Conservation (phyloP, 495 filamentous ascomycete species). For the Thermothielavioides terrestris region DNA sequence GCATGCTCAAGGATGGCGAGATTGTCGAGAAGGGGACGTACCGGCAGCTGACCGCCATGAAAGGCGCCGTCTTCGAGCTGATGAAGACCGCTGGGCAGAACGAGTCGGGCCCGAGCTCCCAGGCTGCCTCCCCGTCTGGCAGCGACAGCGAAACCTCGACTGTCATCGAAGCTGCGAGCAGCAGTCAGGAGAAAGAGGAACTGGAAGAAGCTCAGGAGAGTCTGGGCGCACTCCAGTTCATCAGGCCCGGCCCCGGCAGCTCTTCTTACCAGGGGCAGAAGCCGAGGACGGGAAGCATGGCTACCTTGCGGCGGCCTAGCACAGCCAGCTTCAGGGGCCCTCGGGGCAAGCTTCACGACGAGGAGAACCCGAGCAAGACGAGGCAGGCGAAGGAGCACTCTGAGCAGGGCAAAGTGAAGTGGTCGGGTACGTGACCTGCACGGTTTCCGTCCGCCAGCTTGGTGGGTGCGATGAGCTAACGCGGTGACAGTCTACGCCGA, state of each 20-base stretch:
- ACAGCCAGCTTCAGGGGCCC: slow-evolving; percentile 83
- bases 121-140: slow-evolving; percentile 22
- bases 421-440: slow-evolving; percentile 46
- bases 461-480: too few species aligned
- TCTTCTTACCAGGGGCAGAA: slow-evolving; percentile 28
- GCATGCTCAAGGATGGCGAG: slow-evolving; percentile 69
- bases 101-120: slow-evolving; percentile 30
- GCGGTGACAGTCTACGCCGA: slow-evolving; percentile 55
- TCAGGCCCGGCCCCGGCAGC: slow-evolving; percentile 44
- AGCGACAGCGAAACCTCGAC: slow-evolving; percentile 53
- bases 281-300: slow-evolving; percentile 58
- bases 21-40: slow-evolving; percentile 85
- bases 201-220: slow-evolving; percentile 66
- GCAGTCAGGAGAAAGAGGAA: slow-evolving; percentile 44
- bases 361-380: slow-evolving; percentile 69
- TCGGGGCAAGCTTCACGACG: slow-evolving; percentile 71
- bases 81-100: slow-evolving; percentile 64
- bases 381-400: slow-evolving; percentile 77
- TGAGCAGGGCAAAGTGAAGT: slow-evolving; percentile 96
- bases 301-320: slow-evolving; percentile 79
- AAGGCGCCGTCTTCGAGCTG: slow-evolving; percentile 77
- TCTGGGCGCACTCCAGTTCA: slow-evolving; percentile 60
- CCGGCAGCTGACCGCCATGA: slow-evolving; percentile 84
- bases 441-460: neutral
- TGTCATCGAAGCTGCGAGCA: slow-evolving; percentile 44